These are phyloP conservation scores for Cordyceps javanica DNA, from an alignment of 2,329 filamentous ascomycete species.

Conservation along the genomic window DNA sequence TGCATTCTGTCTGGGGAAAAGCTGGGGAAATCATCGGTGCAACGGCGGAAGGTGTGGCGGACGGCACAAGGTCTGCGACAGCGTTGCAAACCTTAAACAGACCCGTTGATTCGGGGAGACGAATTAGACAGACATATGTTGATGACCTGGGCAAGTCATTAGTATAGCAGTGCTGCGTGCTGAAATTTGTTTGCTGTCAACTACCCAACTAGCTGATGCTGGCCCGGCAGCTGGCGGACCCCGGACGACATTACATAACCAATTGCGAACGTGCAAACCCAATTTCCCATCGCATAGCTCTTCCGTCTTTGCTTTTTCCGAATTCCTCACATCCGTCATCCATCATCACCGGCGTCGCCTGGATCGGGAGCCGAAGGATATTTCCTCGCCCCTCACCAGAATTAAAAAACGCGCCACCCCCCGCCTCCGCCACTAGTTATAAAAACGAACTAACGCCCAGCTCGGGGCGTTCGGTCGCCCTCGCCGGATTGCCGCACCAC, in stretches of 20 bases:
- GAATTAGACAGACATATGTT: background rate
- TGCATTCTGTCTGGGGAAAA: background rate
- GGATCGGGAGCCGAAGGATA: background rate
- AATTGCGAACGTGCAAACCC: background rate
- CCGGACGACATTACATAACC: slow-evolving; percentile 2
- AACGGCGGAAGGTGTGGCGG: no score
- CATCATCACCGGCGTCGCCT: background rate
- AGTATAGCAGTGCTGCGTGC: background rate
- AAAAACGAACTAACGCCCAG: background rate
- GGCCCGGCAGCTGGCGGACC: background rate
- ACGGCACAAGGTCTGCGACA: no score
- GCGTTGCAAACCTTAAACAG: background rate
- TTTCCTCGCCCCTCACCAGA: background rate
- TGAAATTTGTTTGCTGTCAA: background rate
- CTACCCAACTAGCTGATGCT: no score
- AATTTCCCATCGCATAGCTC: background rate
- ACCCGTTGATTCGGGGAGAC: background rate
- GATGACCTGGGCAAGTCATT: background rate
- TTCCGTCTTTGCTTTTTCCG: background rate
- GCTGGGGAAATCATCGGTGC: slow-evolving; percentile 1
- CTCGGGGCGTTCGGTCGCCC: slow-evolving; percentile 8
- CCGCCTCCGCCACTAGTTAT: background rate
- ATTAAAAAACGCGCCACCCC: slow-evolving; percentile 6
- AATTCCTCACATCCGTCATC: background rate
- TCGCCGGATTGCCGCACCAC: slow-evolving; percentile 7